Percentiles rank a stretch among this genome's conserved stretches.
Conservation (phyloP, 805 yeast species). For the Wickerhamomyces rabaulensis region DNA sequence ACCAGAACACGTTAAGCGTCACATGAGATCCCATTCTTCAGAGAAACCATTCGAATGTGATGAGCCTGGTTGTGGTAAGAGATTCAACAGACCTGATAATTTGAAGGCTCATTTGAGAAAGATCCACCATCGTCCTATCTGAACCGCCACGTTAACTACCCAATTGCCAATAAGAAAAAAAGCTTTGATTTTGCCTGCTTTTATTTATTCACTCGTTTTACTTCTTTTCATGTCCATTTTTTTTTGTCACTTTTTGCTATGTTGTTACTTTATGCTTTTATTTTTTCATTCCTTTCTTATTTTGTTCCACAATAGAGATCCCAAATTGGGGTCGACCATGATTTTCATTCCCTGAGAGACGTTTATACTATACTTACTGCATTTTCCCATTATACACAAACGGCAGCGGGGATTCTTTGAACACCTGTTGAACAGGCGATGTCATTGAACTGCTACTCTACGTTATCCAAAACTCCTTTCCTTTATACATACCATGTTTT, state of each 20-base stretch:
- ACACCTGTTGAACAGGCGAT: not conserved
- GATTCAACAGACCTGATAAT: slow-evolving; percentile 74
- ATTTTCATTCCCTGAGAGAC: slow-evolving; percentile 3
- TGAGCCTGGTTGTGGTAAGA: slow-evolving; percentile 56
- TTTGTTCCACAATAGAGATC: not conserved
- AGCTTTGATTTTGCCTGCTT: not conserved
- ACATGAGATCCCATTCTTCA: slow-evolving; percentile 68
- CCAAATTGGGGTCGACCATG: not conserved
- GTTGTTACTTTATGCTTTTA: not conserved
- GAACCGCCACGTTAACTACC: too few relatives aligned
- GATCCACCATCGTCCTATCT: slow-evolving; percentile 59
- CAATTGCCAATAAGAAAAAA: too few relatives aligned
- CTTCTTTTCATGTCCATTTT: not conserved
- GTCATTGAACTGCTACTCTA: not conserved
- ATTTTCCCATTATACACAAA: not conserved
- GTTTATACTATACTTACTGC: not conserved
- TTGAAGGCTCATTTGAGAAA: slow-evolving; percentile 71
- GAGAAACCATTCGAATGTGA: slow-evolving; percentile 74
- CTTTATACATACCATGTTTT: too few relatives aligned
- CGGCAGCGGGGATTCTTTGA: not conserved
- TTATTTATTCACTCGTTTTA: not conserved
- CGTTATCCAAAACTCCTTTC: not conserved
- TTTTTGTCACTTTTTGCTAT: not conserved
- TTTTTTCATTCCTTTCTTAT: not conserved
- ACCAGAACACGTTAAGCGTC: slow-evolving; percentile 75